Percentiles rank a stretch among this genome's conserved stretches.
phyloP scores from a whole-genome alignment of 2,329 filamentous ascomycete species.

The Boeremia exigua region DNA sequence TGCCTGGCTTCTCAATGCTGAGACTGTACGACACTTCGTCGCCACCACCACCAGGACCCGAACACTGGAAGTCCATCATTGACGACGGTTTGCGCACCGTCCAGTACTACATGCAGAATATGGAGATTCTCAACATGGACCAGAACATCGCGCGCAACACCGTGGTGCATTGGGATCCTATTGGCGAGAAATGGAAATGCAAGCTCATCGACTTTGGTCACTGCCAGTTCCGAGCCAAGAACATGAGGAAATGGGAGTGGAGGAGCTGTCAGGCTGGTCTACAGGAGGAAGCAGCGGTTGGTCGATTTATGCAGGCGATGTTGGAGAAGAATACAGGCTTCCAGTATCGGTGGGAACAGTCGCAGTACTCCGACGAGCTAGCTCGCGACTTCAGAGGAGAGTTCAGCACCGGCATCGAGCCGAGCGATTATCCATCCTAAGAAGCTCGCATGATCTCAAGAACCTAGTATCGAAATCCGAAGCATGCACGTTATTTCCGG shows the following conservation, averaged over 20 bases:
- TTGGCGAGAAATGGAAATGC: background rate
- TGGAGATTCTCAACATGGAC: no score
- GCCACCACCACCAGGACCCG: no score
- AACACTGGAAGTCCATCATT: background rate
- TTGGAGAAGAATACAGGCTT: background rate
- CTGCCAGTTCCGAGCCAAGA: background rate
- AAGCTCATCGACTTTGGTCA: background rate
- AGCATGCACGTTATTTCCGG: no score
- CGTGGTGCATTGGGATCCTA: background rate
- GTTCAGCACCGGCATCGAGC: background rate
- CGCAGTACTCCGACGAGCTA: background rate
- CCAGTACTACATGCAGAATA: no score
- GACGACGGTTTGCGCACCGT: background rate
- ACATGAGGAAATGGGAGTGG: background rate
- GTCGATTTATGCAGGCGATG: background rate
- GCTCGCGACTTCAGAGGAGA: background rate
- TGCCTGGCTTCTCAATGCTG: no score
- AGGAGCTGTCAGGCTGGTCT: background rate
- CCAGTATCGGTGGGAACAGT: background rate
- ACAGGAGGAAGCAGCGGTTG: background rate
- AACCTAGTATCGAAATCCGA: no score
- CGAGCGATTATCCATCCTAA: background rate
- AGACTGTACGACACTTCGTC: no score
- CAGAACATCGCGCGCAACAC: background rate
- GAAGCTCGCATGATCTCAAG: no score